These are phyloP conservation scores for Pyricularia grisea DNA, from an alignment of 2,329 filamentous ascomycete species.

Conservation along the genomic window DNA sequence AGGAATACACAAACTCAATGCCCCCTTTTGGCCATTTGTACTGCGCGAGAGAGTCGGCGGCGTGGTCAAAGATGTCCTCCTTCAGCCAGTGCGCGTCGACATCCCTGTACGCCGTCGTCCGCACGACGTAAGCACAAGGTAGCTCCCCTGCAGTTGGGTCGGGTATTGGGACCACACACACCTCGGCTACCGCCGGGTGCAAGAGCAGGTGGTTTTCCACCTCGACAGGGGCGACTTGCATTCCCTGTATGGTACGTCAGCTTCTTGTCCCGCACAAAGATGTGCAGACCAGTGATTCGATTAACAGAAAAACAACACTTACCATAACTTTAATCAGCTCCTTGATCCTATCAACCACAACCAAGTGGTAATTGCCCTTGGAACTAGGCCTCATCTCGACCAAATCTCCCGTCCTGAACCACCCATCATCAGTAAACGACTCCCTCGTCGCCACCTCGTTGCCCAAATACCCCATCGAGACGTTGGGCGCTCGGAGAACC, in stretches of 20 bases:
- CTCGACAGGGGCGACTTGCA: neutral
- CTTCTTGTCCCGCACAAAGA: neutral
- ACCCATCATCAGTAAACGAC: conserved; percentile 61
- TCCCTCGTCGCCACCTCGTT: conserved; percentile 68
- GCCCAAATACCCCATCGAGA: conserved; percentile 66
- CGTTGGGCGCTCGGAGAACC: conserved; percentile 70
- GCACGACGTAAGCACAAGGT: neutral
- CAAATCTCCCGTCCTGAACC: conserved; percentile 85
- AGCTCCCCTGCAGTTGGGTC: neutral
- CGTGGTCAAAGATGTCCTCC: neutral
- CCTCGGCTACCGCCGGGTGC: neutral
- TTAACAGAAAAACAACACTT: neutral
- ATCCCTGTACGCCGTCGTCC: neutral
- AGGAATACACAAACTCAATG: neutral
- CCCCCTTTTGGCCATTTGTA: neutral
- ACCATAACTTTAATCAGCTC: conserved; percentile 60
- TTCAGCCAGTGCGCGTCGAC: neutral
- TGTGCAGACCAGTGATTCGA: too few relatives aligned
- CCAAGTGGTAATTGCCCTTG: conserved; percentile 52
- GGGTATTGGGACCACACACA: neutral
- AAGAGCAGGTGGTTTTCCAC: neutral
- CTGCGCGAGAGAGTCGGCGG: neutral
- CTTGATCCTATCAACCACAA: conserved; percentile 79
- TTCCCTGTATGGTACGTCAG: neutral
- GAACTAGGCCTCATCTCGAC: conserved; percentile 57